Evolutionary conservation across 805 yeast genomes (phyloP).

Genomic region (Myxozyma monticola): DNA sequence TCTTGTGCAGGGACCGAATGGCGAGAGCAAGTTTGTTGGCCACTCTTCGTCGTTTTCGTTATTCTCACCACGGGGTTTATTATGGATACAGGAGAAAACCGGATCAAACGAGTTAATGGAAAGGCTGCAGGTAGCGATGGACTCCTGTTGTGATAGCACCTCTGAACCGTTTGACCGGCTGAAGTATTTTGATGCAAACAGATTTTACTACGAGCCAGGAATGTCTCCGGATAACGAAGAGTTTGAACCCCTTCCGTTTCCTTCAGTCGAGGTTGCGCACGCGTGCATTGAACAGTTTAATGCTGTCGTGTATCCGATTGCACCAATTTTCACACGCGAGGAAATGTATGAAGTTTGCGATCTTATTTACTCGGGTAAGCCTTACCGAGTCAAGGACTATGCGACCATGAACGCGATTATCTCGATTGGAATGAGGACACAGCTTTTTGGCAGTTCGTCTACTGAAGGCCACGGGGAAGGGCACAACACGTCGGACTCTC

Average conservation of each 20-base stretch:
- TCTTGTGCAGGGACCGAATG: too few species aligned
- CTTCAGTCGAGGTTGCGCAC: not conserved
- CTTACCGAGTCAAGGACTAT: slow-evolving; percentile 17
- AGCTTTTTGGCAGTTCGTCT: not conserved
- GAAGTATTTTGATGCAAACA: too few species aligned
- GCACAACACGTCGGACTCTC: not conserved
- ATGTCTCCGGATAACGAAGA: not conserved
- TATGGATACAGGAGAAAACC: slow-evolving; percentile 30
- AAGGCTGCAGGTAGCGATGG: too few species aligned
- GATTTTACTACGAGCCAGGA: too few species aligned
- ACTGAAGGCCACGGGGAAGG: too few species aligned
- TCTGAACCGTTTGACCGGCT: too few species aligned
- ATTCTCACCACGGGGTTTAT: slow-evolving; percentile 29
- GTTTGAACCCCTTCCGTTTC: not conserved
- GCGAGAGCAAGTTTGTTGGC: slow-evolving; percentile 23
- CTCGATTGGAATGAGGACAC: slow-evolving; percentile 18
- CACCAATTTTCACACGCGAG: slow-evolving; percentile 17
- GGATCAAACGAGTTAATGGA: too few species aligned
- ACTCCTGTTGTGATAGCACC: too few species aligned
- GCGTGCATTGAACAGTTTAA: too few species aligned
- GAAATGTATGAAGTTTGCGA: slow-evolving; percentile 13
- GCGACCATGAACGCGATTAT: slow-evolving; percentile 18
- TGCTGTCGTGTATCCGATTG: not conserved
- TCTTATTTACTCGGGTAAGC: slow-evolving; percentile 10
- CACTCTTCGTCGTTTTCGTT: slow-evolving; percentile 25